Evolutionary conservation across 2,329 filamentous ascomycete species (phyloP), one percentile per base, ranked within the genome.

Genomic region (Calonectria pseudoreteaudii): DNA sequence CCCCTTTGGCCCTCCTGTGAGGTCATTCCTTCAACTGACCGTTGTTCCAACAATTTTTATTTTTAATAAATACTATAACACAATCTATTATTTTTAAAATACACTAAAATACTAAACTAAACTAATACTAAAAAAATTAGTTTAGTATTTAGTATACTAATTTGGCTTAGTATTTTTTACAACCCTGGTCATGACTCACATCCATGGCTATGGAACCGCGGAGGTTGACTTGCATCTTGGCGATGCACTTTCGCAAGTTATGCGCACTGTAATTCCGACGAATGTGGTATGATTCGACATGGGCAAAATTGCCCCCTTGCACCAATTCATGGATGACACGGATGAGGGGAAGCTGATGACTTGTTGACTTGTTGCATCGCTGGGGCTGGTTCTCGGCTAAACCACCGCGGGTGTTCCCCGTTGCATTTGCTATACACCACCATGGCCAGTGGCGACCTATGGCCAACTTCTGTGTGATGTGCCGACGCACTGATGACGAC

Each of bases 401-500:
- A 60, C 20, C n/a, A 60, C 23, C 31, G 14, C 44, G 34, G 47
- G 20, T 38, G 53, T 41, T 36, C 31, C 47, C 36, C 49, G 60
- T 66, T 58, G 16, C 66, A 73, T 73, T 67, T 66, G 41, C 64
- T 31, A 13, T 52, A 53, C 60, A 66, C 66, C 71, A 69, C 50
- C 58, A 18, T 14, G 41, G 23, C n/a, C 20, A 50, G 69, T 50
- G 68, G 68, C 38, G 53, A 69, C 58, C 60, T 47, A 68, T 68
- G 36, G n/a, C 49, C 76, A 74, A 79, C 78, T 68, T 76, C 70
- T 76, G 62, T 44, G 58, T 16, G 71, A 71, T 69, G 58, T 67
- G 70, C 65, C 56, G 73, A 79, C 78, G 71, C 71, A 80, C 77
- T 65, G 58, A 80, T 80, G 79, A 80, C 79, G 79, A 75, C 74